phyloP scores from a whole-genome alignment of 495 filamentous ascomycete genomes.

The Penicillium desertorum region DNA sequence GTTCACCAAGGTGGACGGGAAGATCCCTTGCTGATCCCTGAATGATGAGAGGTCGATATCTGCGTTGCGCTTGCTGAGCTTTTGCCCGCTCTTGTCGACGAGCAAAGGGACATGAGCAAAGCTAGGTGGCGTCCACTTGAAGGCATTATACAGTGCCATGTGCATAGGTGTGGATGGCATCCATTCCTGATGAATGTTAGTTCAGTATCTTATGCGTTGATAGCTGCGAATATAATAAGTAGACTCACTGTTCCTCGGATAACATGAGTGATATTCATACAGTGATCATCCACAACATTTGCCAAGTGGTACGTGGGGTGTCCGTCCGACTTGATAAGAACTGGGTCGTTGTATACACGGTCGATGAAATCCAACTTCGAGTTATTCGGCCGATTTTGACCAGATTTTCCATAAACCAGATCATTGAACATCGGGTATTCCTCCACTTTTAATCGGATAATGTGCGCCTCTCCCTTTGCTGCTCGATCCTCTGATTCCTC shows the following conservation, averaged over 20 bases:
- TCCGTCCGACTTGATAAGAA: constrained; percentile 87
- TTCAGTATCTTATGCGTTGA: neutral
- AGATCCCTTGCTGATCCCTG: constrained; percentile 60
- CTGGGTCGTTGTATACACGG: constrained; percentile 67
- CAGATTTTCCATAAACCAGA: constrained; percentile 69
- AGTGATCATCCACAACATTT: constrained; percentile 93
- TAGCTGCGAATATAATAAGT: neutral
- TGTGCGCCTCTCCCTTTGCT: constrained; percentile 65
- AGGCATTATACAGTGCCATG: constrained; percentile 79
- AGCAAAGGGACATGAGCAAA: constrained; percentile 92
- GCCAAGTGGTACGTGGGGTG: constrained; percentile 95
- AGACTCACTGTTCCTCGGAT: constrained; percentile 73
- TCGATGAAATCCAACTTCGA: constrained; percentile 45
- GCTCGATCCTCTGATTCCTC: constrained; percentile 70
- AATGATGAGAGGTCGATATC: constrained; percentile 70
- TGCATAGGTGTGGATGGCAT: constrained; percentile 91
- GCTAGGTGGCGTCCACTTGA: constrained; percentile 77
- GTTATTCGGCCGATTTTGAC: constrained; percentile 47
- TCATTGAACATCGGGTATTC: constrained; percentile 64
- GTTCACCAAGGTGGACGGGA: constrained; percentile 75
- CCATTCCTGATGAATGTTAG: constrained; percentile 65
- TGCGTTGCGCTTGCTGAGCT: constrained; percentile 83
- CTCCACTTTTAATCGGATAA: constrained; percentile 70
- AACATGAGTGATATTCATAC: constrained; percentile 94
- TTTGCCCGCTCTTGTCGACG: constrained; percentile 69